These are phyloP conservation scores for Beauveria medogensis DNA, from an alignment of 2,329 filamentous ascomycete species.

Conservation along the genomic window DNA sequence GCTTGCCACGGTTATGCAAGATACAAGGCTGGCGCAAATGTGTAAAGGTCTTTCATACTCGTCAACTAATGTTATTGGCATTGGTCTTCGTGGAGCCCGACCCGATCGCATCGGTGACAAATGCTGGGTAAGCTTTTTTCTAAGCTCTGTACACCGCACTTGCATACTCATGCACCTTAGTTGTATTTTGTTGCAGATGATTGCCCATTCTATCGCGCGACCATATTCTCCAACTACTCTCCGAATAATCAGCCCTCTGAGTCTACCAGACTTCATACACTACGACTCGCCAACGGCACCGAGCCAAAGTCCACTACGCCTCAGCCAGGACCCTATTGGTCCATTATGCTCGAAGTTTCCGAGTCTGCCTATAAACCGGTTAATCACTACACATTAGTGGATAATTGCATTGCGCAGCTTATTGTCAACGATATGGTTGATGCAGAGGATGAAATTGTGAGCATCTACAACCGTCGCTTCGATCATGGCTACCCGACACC, in stretches of 20 bases:
- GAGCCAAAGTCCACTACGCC: slow-evolving; percentile 50
- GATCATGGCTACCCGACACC: slow-evolving; percentile 92
- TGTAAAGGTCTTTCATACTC: slow-evolving; percentile 95
- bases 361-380: slow-evolving; percentile 88
- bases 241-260: slow-evolving; percentile 81
- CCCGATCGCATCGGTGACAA: slow-evolving; percentile 98
- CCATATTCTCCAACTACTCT: slow-evolving; percentile 97
- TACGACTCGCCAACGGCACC: slow-evolving; percentile 67
- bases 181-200: slow-evolving; percentile 93
- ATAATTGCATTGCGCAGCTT: slow-evolving; percentile 77
- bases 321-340: slow-evolving; percentile 86
- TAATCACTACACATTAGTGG: slow-evolving; percentile 65
- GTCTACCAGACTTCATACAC: slow-evolving; percentile 68
- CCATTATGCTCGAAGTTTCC: slow-evolving; percentile 91
- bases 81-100: slow-evolving; percentile 83
- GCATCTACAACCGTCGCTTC: slow-evolving; percentile 87
- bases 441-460: slow-evolving; percentile 80
- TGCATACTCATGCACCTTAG: slow-evolving; percentile 26
- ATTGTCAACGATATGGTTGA: slow-evolving; percentile 86
- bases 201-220: slow-evolving; percentile 92
- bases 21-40: slow-evolving; percentile 72
- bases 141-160: not conserved
- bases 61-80: slow-evolving; percentile 92
- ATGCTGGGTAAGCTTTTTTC: slow-evolving; percentile 66
- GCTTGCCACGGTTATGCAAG: slow-evolving; percentile 72